These are phyloP conservation scores for Laetiporus sulphureus DNA, from an alignment of 1,284 basidiomycete species.

Conservation along the genomic window DNA sequence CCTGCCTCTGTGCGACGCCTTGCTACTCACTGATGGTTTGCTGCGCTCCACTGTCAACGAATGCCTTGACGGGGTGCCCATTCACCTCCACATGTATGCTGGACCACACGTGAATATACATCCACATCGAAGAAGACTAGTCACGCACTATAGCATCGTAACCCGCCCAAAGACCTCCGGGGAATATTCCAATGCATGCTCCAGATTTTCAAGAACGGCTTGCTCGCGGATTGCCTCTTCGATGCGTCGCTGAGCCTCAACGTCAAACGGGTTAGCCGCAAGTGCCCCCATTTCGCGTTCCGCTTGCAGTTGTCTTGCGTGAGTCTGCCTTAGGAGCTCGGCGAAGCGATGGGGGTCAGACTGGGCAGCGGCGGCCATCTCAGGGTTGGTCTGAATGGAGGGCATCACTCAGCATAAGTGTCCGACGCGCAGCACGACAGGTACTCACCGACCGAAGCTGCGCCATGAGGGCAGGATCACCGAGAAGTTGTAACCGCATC, in stretches of 20 bases:
- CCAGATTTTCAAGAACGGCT: constrained; percentile 86
- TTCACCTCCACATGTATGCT: constrained; percentile 90
- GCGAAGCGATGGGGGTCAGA: constrained; percentile 69
- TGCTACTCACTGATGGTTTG: constrained; percentile 82
- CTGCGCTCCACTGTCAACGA: constrained; percentile 97
- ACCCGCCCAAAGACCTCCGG: constrained; percentile 94
- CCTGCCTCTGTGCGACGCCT: no score
- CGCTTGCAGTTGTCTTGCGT: constrained; percentile 46
- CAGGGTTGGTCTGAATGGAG: constrained; percentile 59
- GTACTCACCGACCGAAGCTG: constrained; percentile 61
- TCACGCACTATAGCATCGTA: constrained; percentile 88
- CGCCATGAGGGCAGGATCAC: constrained; percentile 75
- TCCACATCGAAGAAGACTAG: constrained; percentile 4
- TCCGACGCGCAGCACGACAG: not conserved
- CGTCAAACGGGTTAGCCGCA: constrained; percentile 84
- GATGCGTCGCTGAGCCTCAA: constrained; percentile 89
- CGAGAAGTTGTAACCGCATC: constrained; percentile 83
- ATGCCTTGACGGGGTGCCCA: constrained; percentile 85
- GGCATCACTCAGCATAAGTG: not conserved
- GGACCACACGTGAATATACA: constrained; percentile 3
- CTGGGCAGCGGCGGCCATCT: constrained; percentile 69
- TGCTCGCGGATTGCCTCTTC: constrained; percentile 92
- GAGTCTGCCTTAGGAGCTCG: constrained; percentile 61
- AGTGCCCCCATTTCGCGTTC: constrained; percentile 64
- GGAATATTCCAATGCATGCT: constrained; percentile 86